A percentile compares a stretch with the other conserved stretches of the same genome.
phyloP scores from a whole-genome alignment of 768 basidiomycete species.

The Tephrocybe rancida region DNA sequence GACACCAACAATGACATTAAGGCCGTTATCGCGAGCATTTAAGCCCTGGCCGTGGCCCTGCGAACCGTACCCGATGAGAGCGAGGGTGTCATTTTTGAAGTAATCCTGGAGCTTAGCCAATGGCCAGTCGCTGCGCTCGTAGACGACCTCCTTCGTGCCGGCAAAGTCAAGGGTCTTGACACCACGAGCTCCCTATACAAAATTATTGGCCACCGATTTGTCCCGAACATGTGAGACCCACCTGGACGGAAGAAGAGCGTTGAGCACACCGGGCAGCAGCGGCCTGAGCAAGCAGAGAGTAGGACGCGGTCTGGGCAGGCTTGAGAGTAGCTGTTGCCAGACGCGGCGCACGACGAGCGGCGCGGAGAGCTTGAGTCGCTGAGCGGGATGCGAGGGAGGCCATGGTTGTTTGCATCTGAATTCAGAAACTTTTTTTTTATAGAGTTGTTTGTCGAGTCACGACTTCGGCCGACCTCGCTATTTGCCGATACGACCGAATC shows the following conservation, averaged over 20 bases:
- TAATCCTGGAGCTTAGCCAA: constrained; percentile 97
- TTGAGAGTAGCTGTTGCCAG: constrained; percentile 39
- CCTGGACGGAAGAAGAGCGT: constrained; percentile 33
- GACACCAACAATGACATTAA: constrained; percentile 98
- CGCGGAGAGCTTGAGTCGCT: constrained; percentile 61
- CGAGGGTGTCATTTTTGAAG: constrained; percentile 99
- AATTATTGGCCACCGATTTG: constrained; percentile 5
- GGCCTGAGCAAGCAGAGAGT: constrained; percentile 65
- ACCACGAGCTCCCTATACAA: constrained; percentile 63
- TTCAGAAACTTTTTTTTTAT: constrained; percentile 19
- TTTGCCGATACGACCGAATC: constrained; percentile 23
- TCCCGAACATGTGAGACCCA: constrained; percentile 20
- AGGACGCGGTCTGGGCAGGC: constrained; percentile 58
- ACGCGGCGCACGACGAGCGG: constrained; percentile 67
- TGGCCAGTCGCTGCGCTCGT: constrained; percentile 98
- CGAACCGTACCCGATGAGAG: constrained; percentile 98
- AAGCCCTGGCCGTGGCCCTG: constrained; percentile 98
- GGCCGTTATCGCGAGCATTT: constrained; percentile 98
- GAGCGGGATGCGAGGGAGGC: constrained; percentile 67
- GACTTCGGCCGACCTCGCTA: constrained; percentile 25
- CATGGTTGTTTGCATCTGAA: constrained; percentile 46
- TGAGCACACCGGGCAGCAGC: constrained; percentile 42
- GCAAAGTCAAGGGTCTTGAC: constrained; percentile 97
- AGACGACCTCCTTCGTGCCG: constrained; percentile 90
- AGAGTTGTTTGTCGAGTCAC: constrained; percentile 9